These are phyloP conservation scores for Zanthoxylum bungeanum DNA, from an alignment of 345 rosid genomes.

Conservation along the genomic window DNA sequence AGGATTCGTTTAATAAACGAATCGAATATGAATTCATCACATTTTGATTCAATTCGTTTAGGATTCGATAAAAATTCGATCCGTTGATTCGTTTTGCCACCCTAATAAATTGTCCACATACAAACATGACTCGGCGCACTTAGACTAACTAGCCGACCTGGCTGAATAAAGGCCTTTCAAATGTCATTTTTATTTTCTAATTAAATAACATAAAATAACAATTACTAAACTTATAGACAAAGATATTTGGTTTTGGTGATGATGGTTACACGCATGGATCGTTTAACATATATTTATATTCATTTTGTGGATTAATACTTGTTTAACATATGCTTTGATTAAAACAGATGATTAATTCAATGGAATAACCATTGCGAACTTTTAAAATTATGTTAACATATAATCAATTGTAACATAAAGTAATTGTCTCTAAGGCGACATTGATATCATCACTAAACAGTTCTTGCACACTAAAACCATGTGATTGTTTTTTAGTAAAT, in stretches of 20 bases:
- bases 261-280: neutral
- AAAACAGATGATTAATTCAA: neutral
- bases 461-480: neutral
- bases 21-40: no score
- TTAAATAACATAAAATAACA: neutral
- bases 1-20: no score
- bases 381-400: neutral
- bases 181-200: neutral
- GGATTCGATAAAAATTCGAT: no score
- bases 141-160: neutral
- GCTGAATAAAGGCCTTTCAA: neutral
- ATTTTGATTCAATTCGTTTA: no score
- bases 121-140: no score
- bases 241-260: neutral
- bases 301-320: neutral
- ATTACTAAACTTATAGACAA: neutral
- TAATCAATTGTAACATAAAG: no score
- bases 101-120: no score
- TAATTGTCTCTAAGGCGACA: neutral
- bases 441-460: neutral
- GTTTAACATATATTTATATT: neutral
- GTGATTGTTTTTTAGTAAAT: no score
- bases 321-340: neutral
- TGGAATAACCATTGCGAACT: neutral
- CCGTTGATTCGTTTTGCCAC: no score